Conservation (phyloP, 352 stramenopile genomes). For the Thraustotheca clavata region DNA sequence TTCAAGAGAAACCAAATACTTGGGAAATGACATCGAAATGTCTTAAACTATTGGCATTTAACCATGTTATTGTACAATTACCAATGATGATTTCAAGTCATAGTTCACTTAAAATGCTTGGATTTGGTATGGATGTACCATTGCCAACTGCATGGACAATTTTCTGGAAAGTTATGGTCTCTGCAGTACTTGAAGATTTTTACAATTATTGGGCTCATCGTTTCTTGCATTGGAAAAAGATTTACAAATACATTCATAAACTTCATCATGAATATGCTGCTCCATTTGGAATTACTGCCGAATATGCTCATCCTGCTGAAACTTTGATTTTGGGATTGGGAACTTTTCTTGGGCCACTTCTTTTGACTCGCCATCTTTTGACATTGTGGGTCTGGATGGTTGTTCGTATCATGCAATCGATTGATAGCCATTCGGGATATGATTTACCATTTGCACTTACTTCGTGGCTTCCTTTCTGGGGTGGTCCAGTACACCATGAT, state of each 20-base stretch:
- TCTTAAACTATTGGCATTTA: conserved; percentile 22
- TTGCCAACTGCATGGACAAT: conserved; percentile 18
- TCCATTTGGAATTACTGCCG: conserved; percentile 22
- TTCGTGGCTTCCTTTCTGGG: conserved; percentile 21
- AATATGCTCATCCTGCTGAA: conserved; percentile 23
- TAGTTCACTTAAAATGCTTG: conserved; percentile 9
- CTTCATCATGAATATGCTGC: conserved; percentile 21
- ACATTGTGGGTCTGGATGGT: conserved; percentile 24
- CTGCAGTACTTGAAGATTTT: conserved; percentile 20
- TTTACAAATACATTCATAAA: conserved; percentile 28
- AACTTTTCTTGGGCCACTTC: conserved; percentile 22
- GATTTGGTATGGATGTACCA: conserved; percentile 20
- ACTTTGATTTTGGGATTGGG: conserved; percentile 18
- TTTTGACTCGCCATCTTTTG: conserved; percentile 20
- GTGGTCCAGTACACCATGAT: conserved; percentile 22
- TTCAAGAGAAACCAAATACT: conserved; percentile 19
- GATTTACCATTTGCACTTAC: conserved; percentile 12
- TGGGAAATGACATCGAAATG: conserved; percentile 17
- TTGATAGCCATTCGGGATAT: conserved; percentile 22
- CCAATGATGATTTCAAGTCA: conserved; percentile 21
- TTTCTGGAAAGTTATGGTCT: conserved; percentile 21
- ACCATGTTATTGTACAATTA: conserved; percentile 20
- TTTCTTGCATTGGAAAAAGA: conserved; percentile 24
- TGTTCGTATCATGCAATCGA: conserved; percentile 18
- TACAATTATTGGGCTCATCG: conserved; percentile 24